Evolutionary conservation across 495 filamentous ascomycete species (phyloP).

Genomic region (Lophiostoma macrostomum): DNA sequence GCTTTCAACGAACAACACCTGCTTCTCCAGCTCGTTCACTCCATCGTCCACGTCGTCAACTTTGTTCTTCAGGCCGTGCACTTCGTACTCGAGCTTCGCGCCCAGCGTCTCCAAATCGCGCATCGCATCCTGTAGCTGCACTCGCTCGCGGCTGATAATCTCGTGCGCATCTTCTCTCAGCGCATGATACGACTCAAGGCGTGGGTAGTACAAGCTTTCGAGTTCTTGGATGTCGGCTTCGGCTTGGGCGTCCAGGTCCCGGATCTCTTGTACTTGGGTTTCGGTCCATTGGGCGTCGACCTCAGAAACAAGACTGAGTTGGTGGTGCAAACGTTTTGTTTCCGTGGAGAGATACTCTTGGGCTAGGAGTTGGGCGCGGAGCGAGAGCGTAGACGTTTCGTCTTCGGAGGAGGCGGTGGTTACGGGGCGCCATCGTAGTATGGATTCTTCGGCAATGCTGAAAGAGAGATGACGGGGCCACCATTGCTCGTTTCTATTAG

Average conservation of each 20-base stretch:
- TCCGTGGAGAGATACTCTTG: slow-evolving; percentile 54
- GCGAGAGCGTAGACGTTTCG: slow-evolving; percentile 20
- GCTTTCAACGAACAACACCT: slow-evolving; percentile 75
- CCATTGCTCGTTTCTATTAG: slow-evolving; percentile 52
- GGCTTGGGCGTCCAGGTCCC: slow-evolving; percentile 59
- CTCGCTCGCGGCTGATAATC: slow-evolving; percentile 63
- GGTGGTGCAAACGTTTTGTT: slow-evolving; percentile 54
- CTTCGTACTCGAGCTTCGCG: slow-evolving; percentile 92
- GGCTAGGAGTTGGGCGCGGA: slow-evolving; percentile 41
- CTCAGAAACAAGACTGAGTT: slow-evolving; percentile 49
- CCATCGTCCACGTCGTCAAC: slow-evolving; percentile 87
- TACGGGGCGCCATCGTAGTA: slow-evolving; percentile 67
- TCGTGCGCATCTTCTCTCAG: slow-evolving; percentile 65
- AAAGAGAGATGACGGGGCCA: slow-evolving; percentile 87
- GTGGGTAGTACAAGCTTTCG: slow-evolving; percentile 65
- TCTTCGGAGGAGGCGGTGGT: slow-evolving; percentile 39
- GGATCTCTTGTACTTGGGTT: slow-evolving; percentile 58
- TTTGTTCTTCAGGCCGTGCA: slow-evolving; percentile 72
- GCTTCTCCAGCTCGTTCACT: slow-evolving; percentile 72
- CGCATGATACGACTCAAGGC: slow-evolving; percentile 59
- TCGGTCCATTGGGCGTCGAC: slow-evolving; percentile 64
- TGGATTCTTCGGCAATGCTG: slow-evolving; percentile 79
- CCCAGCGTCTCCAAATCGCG: slow-evolving; percentile 79
- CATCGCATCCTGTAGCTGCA: slow-evolving; percentile 65
- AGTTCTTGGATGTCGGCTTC: slow-evolving; percentile 61